Evolutionary conservation across 345 rosid species (phyloP).

Genomic region (Heritiera littoralis): DNA sequence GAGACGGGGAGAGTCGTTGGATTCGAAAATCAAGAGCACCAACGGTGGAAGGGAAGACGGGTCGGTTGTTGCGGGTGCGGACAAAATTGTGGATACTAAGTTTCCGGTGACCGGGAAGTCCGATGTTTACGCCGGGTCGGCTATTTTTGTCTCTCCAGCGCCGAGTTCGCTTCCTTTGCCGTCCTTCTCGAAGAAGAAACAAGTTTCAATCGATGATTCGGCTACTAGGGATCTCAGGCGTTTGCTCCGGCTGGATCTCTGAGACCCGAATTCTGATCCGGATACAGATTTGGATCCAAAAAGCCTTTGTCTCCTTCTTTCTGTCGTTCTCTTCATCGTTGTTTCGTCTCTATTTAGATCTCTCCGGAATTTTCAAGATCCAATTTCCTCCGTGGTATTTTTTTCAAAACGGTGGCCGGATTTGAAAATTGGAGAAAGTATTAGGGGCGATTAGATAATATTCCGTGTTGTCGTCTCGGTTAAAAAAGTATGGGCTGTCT

Average conservation of each 20-base stretch:
- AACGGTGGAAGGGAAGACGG: slow-evolving; percentile 20
- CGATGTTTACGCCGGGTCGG: slow-evolving; percentile 57
- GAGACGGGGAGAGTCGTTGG: slow-evolving; percentile 62
- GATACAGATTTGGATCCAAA: neutral
- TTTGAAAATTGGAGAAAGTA: slow-evolving; percentile 9
- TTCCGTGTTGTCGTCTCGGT: neutral
- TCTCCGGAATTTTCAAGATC: slow-evolving; percentile 9
- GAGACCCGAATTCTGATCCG: slow-evolving; percentile 3
- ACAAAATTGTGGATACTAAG: slow-evolving; percentile 23
- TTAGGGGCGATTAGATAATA: slow-evolving; percentile 16
- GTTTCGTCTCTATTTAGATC: slow-evolving; percentile 16
- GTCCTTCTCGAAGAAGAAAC: slow-evolving; percentile 53
- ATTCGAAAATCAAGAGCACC: slow-evolving; percentile 36
- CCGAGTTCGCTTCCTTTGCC: slow-evolving; percentile 74
- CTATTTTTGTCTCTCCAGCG: slow-evolving; percentile 52
- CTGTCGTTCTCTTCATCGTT: neutral
- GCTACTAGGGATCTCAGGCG: slow-evolving; percentile 71
- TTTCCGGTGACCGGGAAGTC: slow-evolving; percentile 31
- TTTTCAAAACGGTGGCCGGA: slow-evolving; percentile 24
- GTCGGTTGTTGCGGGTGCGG: slow-evolving; percentile 26
- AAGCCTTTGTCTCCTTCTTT: neutral
- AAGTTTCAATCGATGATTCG: slow-evolving; percentile 43
- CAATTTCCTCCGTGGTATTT: slow-evolving; percentile 14
- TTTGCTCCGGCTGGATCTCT: slow-evolving; percentile 55
- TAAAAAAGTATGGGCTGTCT: neutral